Percentiles rank a stretch among this genome's conserved stretches.
These are phyloP conservation scores for Microdochium paspali DNA, from an alignment of 2,329 filamentous ascomycete species.

Conservation along the genomic window DNA sequence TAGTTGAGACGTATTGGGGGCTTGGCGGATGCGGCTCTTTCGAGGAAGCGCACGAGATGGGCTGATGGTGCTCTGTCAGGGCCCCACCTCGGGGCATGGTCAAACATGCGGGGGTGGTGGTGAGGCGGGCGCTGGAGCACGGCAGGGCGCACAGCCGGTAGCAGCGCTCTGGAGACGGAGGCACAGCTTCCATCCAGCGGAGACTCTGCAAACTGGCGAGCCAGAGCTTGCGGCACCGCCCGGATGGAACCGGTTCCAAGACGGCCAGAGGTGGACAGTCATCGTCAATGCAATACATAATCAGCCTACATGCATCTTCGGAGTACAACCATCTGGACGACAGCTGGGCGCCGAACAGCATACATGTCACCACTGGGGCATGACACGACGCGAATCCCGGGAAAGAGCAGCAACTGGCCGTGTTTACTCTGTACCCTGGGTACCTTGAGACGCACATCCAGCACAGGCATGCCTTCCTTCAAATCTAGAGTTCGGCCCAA, in stretches of 20 bases:
- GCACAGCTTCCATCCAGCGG: background rate
- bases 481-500: too few species aligned
- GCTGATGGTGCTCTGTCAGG: background rate
- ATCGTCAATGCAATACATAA: background rate
- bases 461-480: too few species aligned
- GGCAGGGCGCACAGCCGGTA: background rate
- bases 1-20: background rate
- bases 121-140: background rate
- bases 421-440: too few species aligned
- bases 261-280: background rate
- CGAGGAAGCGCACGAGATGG: background rate
- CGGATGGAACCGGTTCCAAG: background rate
- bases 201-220: too few species aligned
- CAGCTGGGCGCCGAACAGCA: too few species aligned
- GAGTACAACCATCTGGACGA: too few species aligned
- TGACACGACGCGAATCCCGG: too few species aligned
- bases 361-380: too few species aligned
- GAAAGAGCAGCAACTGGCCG: too few species aligned
- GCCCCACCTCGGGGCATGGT: background rate
- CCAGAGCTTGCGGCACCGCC: background rate
- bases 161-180: background rate
- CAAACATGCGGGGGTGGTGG: background rate
- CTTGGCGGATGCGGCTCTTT: background rate
- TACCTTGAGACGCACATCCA: too few species aligned
- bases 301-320: background rate